A percentile compares a stretch with the other conserved stretches of the same genome.
phyloP scores from a whole-genome alignment of 2,329 filamentous ascomycete genomes.

The Cercospora berteroae region DNA sequence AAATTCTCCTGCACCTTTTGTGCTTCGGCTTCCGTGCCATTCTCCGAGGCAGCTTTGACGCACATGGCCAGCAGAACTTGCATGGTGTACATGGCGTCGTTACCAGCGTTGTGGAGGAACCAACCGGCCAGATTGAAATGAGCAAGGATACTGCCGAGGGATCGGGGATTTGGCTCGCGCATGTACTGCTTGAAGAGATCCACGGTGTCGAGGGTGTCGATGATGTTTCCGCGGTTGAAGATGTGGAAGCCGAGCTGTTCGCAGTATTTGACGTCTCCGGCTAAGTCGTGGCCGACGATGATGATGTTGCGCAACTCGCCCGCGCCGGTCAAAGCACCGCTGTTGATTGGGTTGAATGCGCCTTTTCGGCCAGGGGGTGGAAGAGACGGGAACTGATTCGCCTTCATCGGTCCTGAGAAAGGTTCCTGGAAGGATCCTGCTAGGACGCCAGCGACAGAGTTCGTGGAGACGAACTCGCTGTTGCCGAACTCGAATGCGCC shows the following conservation, averaged over 20 bases:
- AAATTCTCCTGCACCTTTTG: conserved; percentile 30
- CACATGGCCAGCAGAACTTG: conserved; percentile 64
- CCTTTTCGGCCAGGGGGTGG: neutral
- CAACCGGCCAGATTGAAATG: conserved; percentile 64
- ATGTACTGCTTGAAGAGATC: conserved; percentile 65
- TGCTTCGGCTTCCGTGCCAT: conserved; percentile 33
- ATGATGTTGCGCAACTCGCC: conserved; percentile 59
- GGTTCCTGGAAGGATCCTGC: conserved; percentile 58
- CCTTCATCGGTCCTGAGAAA: conserved; percentile 42
- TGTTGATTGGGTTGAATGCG: neutral
- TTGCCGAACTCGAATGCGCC: conserved; percentile 70
- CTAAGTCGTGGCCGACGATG: conserved; percentile 74
- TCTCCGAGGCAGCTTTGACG: conserved; percentile 42
- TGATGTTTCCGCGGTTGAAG: conserved; percentile 52
- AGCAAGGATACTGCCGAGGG: conserved; percentile 60
- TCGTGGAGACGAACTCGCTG: conserved; percentile 55
- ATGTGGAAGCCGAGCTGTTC: conserved; percentile 63
- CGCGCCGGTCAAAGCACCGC: neutral
- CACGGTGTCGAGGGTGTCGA: conserved; percentile 62
- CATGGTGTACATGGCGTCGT: conserved; percentile 40
- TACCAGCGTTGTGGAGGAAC: conserved; percentile 41
- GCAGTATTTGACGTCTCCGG: conserved; percentile 68
- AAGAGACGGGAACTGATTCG: neutral
- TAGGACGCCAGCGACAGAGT: conserved; percentile 48
- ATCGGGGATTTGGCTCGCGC: conserved; percentile 50